Conservation (phyloP, 2,329 filamentous ascomycete species). For the Lachnellula arida region DNA sequence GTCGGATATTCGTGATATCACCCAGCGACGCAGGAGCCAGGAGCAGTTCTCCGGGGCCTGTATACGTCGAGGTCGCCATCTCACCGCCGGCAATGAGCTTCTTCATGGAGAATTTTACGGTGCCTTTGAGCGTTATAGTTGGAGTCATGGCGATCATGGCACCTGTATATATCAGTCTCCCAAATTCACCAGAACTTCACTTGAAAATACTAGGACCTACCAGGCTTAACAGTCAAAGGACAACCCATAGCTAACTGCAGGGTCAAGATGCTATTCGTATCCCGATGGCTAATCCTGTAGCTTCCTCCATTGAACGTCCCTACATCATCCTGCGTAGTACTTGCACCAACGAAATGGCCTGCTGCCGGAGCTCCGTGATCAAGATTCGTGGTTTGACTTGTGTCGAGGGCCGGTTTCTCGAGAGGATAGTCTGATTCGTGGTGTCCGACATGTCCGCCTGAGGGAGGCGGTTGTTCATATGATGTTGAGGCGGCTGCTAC, state of each 20-base stretch:
- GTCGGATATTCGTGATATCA: slow-evolving; percentile 75
- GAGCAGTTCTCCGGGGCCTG: slow-evolving; percentile 85
- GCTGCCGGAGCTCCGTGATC: slow-evolving; percentile 37
- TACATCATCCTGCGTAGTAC: slow-evolving; percentile 69
- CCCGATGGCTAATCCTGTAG: slow-evolving; percentile 87
- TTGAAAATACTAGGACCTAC: slow-evolving; percentile 33
- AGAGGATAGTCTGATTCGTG: slow-evolving; percentile 19
- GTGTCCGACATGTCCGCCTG: slow-evolving; percentile 16
- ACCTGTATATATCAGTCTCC: slow-evolving; percentile 41
- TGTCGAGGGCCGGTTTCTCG: slow-evolving; percentile 31
- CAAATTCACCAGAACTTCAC: not conserved
- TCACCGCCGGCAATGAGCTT: slow-evolving; percentile 84
- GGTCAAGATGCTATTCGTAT: slow-evolving; percentile 85
- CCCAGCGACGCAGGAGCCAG: slow-evolving; percentile 76
- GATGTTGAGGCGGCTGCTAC: not conserved
- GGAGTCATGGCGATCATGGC: slow-evolving; percentile 95
- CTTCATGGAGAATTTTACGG: slow-evolving; percentile 81
- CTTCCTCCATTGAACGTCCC: slow-evolving; percentile 97
- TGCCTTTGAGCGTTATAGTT: slow-evolving; percentile 76
- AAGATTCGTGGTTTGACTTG: slow-evolving; percentile 26
- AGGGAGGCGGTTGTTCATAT: slow-evolving; percentile 10
- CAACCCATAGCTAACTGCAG: slow-evolving; percentile 86
- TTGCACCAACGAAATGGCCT: slow-evolving; percentile 59
- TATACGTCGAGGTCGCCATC: slow-evolving; percentile 72
- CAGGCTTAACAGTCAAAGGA: slow-evolving; percentile 74